Base-by-base conservation (phyloP, 1,139 yeast species). In the Saccharomyces pastorianus region DNA sequence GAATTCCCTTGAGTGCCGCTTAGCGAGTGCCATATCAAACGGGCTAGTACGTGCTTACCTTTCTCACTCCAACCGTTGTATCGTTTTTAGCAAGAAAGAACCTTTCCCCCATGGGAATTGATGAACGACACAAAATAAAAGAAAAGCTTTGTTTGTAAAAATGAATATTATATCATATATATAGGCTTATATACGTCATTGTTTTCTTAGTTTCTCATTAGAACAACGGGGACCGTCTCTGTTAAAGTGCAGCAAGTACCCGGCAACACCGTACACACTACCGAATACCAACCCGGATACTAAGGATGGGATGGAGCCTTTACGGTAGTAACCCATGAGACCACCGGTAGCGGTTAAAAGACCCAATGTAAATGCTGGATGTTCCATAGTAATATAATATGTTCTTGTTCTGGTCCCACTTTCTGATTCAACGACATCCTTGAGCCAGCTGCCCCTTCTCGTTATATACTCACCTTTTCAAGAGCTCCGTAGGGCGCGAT, bases 31-130 rank as follows among this genome's bases (percentile, higher is more conserved):
- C 62, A 88, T 91, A 17, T 74, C 77, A 51, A 71, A 70, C 47
- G 88, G 88, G 9, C 73, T 72, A 54, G 74, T 90, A 56, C 89
- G 87, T 71, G 98, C 97, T 1, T 91, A 90, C 68, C 72, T 91
- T 26, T 86, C 96, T 6, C 95, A 88, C 65, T 79, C 82, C 14
- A 82, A 86, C 62, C 75, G 81, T 53, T 85, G 88, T 56, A 73
- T 90, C 29, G 96, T 91, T 14, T 71, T 91, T 55, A 85, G 95
- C 61, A 88, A 85, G 67, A 79, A 76, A 27, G 80, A 80, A 31
- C 84, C 96, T 3, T 91, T 91, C 65, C 95, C 95, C 56, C 48
- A 38, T 17, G n/a, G 26, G 11, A 38, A 17, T 11, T 17, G 44
- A 38, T 38, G 23, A 20, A 38, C 42, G 23, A 38, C 23, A 20